Conservation (phyloP, 1,284 basidiomycete genomes). For the Ceratobasidium sp. region DNA sequence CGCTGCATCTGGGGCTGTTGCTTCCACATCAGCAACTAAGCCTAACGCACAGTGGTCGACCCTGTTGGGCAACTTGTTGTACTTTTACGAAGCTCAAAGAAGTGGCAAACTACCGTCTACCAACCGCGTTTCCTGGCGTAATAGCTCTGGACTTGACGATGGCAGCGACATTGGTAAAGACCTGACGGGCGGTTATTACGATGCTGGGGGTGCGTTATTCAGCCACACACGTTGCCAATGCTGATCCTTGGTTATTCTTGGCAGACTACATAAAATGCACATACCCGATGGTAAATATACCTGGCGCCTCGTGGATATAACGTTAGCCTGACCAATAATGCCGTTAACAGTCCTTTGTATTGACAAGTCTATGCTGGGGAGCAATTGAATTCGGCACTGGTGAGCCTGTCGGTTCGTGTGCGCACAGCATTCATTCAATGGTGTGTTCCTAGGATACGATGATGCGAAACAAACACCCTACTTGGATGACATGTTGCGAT, state of each 20-base stretch:
- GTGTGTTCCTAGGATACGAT: constrained; percentile 68
- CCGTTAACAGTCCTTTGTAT: constrained; percentile 65
- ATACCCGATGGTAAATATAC: constrained; percentile 67
- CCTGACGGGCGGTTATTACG: constrained; percentile 85
- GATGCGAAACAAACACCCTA: constrained; percentile 83
- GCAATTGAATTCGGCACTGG: constrained; percentile 80
- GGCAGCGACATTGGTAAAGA: constrained; percentile 76
- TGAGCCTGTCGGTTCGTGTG: constrained; percentile 46
- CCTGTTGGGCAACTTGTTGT: constrained; percentile 78
- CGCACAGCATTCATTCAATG: constrained; percentile 22
- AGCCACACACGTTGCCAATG: neutral
- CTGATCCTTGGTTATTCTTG: neutral
- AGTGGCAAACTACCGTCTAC: constrained; percentile 72
- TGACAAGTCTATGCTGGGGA: constrained; percentile 87
- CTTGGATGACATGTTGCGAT: constrained; percentile 83
- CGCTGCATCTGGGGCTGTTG: constrained; percentile 60
- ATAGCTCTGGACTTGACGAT: constrained; percentile 76
- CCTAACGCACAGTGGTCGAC: constrained; percentile 81
- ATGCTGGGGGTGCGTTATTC: constrained; percentile 71
- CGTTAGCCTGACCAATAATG: constrained; percentile 40
- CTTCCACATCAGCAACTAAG: constrained; percentile 55
- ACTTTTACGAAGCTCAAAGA: constrained; percentile 90
- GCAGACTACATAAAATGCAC: constrained; percentile 86
- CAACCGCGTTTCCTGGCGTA: constrained; percentile 85
- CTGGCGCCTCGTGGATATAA: constrained; percentile 1